Percentiles rank a stretch among this genome's conserved stretches.
Conservation (phyloP, 176 grass and related monocot species). For the Carex cristatella region DNA sequence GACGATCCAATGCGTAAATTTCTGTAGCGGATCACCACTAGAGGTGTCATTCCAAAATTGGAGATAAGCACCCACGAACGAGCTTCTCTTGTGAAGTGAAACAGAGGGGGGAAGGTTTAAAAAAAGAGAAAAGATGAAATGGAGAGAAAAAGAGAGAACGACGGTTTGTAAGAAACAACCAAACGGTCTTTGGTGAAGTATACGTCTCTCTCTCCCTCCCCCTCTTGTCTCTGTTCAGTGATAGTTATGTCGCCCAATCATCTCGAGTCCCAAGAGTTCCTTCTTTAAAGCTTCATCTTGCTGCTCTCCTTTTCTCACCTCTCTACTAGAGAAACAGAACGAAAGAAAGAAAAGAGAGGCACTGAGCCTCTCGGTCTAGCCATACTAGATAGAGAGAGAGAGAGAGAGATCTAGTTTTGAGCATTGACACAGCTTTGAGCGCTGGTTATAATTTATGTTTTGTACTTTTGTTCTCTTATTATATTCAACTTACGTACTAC, state of each 20-base stretch:
- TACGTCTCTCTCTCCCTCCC: neutral
- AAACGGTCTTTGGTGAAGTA: conserved; percentile 8
- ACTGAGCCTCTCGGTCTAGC: neutral
- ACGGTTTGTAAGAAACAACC: conserved; percentile 9
- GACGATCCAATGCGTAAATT: neutral
- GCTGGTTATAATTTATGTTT: neutral
- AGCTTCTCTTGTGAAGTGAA: neutral
- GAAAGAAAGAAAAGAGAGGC: neutral
- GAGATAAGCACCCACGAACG: neutral
- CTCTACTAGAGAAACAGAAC: neutral
- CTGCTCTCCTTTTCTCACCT: conserved; percentile 9
- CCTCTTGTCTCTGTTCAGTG: conserved; percentile 13
- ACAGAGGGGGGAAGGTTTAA: neutral
- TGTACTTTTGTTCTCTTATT: neutral
- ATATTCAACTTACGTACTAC: neutral
- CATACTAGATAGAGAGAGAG: neutral
- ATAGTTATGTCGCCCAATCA: conserved; percentile 18
- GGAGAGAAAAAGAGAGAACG: neutral
- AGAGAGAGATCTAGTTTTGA: neutral
- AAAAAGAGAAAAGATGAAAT: neutral
- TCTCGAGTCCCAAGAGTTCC: neutral
- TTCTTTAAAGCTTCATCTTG: conserved; percentile 7
- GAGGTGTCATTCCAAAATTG: neutral
- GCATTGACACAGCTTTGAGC: neutral
- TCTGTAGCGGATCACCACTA: neutral